Evolutionary conservation across 805 yeast genomes (phyloP), one percentile per base, ranked within the genome.

Genomic region (Blastobotrys peoriensis): DNA sequence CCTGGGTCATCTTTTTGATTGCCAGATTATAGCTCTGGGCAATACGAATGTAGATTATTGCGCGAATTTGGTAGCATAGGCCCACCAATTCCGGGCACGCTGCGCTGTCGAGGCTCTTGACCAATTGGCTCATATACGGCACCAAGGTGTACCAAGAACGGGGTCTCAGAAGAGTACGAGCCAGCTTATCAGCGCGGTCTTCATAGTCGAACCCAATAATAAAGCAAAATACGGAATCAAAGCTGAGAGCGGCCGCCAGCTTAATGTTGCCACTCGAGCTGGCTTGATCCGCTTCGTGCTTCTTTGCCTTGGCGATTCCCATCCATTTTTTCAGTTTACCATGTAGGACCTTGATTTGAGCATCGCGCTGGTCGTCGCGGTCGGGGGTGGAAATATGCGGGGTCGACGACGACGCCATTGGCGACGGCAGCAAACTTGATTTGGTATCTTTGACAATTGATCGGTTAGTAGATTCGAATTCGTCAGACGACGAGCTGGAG

Each of bases 221-320:
- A 43, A 65, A 63, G 39, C 67, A 60, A 36, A 71, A 49, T 15
- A 71, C 44, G 5, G 73, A 58, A 51, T 71, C 76, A 44, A 70
- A 50, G 8, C 62, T 59, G 4, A 59, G 50, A 4, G 68, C 60
- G 2, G 63, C 58, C 1, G 71, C 66, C n/a, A 53, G 52, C 6
- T 51, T 52, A 21, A 48, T 52, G 39, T 64, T 48, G 5, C 62
- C 52, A 3, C 50, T 49, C 9, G 50, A 44, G 36, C 54, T 52
- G 9, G 62, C 62, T 1, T 57, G 46, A 48, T 71, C 74, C 10
- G 69, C 59, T 34, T 62, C 65, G 53, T 67, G 71, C 48, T 70
- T 70, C 46, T 65, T 60, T 5, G 53, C 50, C 5, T 67, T 57
- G 1, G 73, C 72, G 13, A 57, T 48, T 16, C 57, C 57, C 17